Conservation (phyloP, 176 grass and related monocot genomes). For the Ensete ventricosum region DNA sequence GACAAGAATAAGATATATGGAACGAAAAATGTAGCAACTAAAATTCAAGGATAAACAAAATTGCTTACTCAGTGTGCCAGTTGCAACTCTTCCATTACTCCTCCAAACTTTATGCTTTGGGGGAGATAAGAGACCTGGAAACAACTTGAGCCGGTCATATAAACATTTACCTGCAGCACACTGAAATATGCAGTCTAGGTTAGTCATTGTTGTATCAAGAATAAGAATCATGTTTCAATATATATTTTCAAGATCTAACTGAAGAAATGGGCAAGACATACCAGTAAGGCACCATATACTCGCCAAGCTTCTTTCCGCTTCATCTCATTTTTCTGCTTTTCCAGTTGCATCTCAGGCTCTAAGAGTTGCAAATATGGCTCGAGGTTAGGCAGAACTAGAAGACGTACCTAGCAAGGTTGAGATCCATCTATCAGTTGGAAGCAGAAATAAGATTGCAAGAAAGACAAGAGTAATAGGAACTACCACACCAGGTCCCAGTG, state of each 20-base stretch:
- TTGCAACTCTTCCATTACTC: constrained; percentile 47
- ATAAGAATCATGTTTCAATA: neutral
- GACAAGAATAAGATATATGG: neutral
- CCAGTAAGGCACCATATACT: constrained; percentile 79
- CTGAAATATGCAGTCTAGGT: constrained; percentile 30
- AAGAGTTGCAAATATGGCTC: constrained; percentile 80
- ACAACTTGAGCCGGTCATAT: constrained; percentile 71
- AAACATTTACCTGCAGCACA: constrained; percentile 87
- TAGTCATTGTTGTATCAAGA: constrained; percentile 12
- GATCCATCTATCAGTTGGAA: constrained; percentile 11
- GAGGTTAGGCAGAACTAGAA: constrained; percentile 81
- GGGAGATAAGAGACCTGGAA: constrained; percentile 51
- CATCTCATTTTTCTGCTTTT: constrained; percentile 90
- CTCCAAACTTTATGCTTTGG: constrained; percentile 27
- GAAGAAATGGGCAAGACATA: constrained; percentile 24
- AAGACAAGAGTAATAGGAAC: constrained; percentile 10
- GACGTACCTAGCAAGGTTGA: constrained; percentile 43
- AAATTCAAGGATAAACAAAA: constrained; percentile 6
- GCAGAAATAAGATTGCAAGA: constrained; percentile 1
- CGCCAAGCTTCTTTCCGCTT: constrained; percentile 97
- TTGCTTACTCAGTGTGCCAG: constrained; percentile 50
- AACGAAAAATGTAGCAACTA: neutral
- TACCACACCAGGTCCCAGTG: constrained; percentile 64
- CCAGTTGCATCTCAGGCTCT: constrained; percentile 77
- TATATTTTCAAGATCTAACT: constrained; percentile 8